Conservation (phyloP, 345 rosid genomes). For the Sisymbrium altissimum region DNA sequence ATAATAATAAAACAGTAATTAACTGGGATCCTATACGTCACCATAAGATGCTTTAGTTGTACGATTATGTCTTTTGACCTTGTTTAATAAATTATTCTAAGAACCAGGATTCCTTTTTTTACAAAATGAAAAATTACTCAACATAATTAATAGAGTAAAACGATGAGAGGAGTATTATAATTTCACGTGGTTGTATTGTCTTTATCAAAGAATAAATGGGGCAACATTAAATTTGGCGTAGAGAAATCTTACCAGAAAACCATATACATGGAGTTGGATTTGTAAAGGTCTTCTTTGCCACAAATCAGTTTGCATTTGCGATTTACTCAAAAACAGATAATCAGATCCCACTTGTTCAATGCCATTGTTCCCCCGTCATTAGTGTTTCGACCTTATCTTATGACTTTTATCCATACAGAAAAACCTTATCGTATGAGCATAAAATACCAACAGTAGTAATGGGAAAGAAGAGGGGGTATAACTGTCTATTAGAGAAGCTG, state of each 20-base stretch:
- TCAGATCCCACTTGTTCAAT: constrained; percentile 29
- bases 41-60: neutral
- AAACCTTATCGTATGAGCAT: constrained; percentile 12
- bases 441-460: neutral
- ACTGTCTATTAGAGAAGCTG: constrained; percentile 4
- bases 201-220: constrained; percentile 7
- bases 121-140: neutral
- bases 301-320: neutral
- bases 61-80: neutral
- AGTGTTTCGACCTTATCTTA: constrained; percentile 5
- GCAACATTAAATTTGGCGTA: constrained; percentile 2
- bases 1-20: neutral
- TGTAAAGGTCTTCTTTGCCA: neutral
- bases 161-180: neutral
- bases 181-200: neutral
- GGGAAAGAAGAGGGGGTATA: neutral
- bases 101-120: neutral
- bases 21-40: neutral
- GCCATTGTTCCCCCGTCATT: neutral
- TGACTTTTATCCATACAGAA: neutral
- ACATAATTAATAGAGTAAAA: neutral
- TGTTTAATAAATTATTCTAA: neutral
- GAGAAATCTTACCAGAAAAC: constrained; percentile 16
- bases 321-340: neutral
- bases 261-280: neutral